A percentile compares a stretch with the other conserved stretches of the same genome.
These are phyloP conservation scores for Penicillium capsulatum DNA, from an alignment of 2,329 filamentous ascomycete genomes.

Conservation along the genomic window DNA sequence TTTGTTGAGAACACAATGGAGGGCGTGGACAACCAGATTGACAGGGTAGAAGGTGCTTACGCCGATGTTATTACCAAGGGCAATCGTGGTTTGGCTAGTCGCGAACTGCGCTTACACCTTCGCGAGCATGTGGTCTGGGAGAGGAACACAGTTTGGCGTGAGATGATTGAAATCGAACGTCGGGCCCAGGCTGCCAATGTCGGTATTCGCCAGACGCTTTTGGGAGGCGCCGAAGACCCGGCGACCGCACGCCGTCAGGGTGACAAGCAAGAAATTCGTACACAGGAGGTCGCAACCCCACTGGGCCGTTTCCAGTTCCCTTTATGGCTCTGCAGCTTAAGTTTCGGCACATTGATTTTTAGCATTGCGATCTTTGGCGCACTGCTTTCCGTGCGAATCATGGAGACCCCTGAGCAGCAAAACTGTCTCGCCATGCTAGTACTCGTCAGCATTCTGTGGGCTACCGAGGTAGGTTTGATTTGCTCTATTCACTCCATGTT, in stretches of 20 bases:
- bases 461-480: constrained; percentile 68
- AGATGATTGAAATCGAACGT: constrained; percentile 96
- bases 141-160: constrained; percentile 95
- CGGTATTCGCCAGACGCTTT: constrained; percentile 69
- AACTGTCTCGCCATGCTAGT: constrained; percentile 92
- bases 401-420: constrained; percentile 84
- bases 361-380: constrained; percentile 70
- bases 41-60: constrained; percentile 72
- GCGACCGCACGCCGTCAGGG: constrained; percentile 72
- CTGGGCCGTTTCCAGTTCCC: constrained; percentile 73
- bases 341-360: constrained; percentile 69
- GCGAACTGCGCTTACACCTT: constrained; percentile 83
- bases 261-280: constrained; percentile 64
- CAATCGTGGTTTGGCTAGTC: constrained; percentile 69
- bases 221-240: constrained; percentile 68
- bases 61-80: constrained; percentile 77
- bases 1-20: constrained; percentile 72
- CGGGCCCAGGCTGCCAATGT: constrained; percentile 92
- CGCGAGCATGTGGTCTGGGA: constrained; percentile 99
- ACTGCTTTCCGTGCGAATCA: constrained; percentile 72
- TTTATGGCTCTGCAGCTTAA: constrained; percentile 75
- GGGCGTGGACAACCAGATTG: constrained; percentile 66
- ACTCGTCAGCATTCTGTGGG: constrained; percentile 92
- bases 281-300: constrained; percentile 72
- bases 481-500: background rate